A percentile compares a stretch with the other conserved stretches of the same genome.
These are phyloP conservation scores for Straminergon stramineum DNA, from an alignment of 225 moss, liverwort and hornwort genomes.

Conservation along the genomic window DNA sequence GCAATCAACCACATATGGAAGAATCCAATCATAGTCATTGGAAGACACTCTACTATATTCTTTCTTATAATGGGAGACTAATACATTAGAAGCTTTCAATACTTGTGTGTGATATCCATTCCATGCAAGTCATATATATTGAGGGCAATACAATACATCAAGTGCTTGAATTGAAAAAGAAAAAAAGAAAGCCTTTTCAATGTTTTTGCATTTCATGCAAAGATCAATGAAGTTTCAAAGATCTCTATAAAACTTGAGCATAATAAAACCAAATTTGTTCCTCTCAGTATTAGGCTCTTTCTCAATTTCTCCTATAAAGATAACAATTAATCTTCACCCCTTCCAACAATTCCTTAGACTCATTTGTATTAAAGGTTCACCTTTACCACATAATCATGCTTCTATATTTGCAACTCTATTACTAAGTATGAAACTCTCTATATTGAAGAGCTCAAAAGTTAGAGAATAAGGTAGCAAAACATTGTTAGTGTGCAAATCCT, in stretches of 20 bases:
- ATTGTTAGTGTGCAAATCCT: accelerated
- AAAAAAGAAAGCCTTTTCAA: neutral
- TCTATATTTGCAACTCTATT: neutral
- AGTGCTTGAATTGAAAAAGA: too few species aligned
- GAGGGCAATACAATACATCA: neutral
- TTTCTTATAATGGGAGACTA: too few species aligned
- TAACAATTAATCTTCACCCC: too few species aligned
- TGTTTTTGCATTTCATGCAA: neutral
- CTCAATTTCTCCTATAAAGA: too few species aligned
- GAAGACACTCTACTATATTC: neutral
- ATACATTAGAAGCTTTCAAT: neutral
- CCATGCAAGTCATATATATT: neutral
- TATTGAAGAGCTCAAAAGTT: neutral
- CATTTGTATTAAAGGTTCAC: neutral
- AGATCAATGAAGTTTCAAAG: neutral
- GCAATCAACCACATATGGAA: too few species aligned
- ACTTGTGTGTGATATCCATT: neutral
- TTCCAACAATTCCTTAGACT: too few species aligned
- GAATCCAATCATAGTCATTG: too few species aligned
- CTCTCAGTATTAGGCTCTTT: too few species aligned
- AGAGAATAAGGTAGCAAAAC: neutral
- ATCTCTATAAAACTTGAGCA: neutral
- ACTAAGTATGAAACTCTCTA: accelerated
- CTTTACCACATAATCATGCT: neutral
- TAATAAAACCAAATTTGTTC: neutral